These are phyloP conservation scores for Oryza meyeriana DNA, from an alignment of 176 grass and related monocot species.

Conservation along the genomic window DNA sequence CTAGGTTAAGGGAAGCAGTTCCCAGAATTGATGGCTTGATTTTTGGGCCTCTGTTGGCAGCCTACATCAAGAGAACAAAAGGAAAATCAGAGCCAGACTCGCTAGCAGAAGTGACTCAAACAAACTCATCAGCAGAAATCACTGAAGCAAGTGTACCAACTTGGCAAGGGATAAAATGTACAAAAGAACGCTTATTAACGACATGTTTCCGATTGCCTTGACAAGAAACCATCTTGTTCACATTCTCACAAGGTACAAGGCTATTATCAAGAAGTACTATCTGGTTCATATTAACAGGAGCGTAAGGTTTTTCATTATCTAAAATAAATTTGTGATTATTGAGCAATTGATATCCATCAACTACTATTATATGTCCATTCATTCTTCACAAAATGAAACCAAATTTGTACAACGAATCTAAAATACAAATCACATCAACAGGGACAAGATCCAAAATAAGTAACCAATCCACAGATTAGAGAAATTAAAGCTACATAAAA, in stretches of 20 bases:
- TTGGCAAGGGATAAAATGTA: background rate
- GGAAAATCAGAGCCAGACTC: constrained; percentile 16
- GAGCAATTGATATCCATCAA: constrained; percentile 17
- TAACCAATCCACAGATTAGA: background rate
- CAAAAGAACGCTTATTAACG: background rate
- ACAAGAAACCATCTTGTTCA: background rate
- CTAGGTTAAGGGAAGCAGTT: constrained; percentile 61
- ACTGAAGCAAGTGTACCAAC: background rate
- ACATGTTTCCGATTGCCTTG: constrained; percentile 11
- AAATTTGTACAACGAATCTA: background rate
- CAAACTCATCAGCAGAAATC: background rate
- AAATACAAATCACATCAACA: background rate
- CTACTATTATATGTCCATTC: background rate
- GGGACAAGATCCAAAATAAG: background rate
- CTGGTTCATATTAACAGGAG: constrained; percentile 3
- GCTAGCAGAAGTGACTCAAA: background rate
- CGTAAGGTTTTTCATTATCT: background rate
- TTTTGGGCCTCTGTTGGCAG: constrained; percentile 55
- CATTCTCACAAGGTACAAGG: constrained; percentile 11
- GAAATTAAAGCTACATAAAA: background rate
- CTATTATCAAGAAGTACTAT: constrained; percentile 18
- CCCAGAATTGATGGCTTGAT: constrained; percentile 80
- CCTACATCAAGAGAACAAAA: constrained; percentile 32
- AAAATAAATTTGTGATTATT: background rate
- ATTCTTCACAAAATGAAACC: background rate